Conservation (phyloP, 2,329 filamentous ascomycete genomes). For the Aspergillus novofumigatus region DNA sequence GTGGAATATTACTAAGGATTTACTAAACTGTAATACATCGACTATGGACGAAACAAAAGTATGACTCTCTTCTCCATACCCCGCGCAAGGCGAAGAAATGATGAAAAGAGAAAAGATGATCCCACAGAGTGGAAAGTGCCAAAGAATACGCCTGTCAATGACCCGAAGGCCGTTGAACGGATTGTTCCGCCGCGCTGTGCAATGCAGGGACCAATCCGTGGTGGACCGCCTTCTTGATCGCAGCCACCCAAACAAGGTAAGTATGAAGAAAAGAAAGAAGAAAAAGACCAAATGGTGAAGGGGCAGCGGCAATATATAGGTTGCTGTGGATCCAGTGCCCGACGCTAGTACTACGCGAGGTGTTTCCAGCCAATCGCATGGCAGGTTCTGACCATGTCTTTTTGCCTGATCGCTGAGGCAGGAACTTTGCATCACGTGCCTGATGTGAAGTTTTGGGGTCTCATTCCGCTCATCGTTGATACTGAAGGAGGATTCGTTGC, state of each 20-base stretch:
- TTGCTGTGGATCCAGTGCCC: not conserved
- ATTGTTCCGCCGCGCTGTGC: constrained; percentile 53
- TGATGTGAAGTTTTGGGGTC: constrained; percentile 33
- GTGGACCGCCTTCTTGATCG: constrained; percentile 45
- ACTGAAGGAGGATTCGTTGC: constrained; percentile 3
- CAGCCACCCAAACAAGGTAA: constrained; percentile 49
- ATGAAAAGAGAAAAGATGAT: constrained; percentile 38
- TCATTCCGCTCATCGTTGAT: constrained; percentile 22
- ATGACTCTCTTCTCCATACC: constrained; percentile 33
- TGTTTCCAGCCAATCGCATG: constrained; percentile 9
- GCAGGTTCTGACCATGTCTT: no score
- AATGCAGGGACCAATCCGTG: constrained; percentile 52
- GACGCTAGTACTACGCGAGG: constrained; percentile 32
- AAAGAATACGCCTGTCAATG: constrained; percentile 50
- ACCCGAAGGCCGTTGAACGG: constrained; percentile 48
- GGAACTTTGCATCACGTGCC: constrained; percentile 22
- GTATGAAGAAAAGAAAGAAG: constrained; percentile 47
- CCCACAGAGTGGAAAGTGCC: constrained; percentile 35
- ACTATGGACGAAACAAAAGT: no score
- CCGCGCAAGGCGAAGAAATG: constrained; percentile 32
- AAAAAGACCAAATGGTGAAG: constrained; percentile 20
- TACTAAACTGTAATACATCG: no score
- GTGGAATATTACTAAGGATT: no score
- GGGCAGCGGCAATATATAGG: constrained; percentile 28
- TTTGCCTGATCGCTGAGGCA: constrained; percentile 14